Percentiles rank a stretch among this genome's conserved stretches.
Conservation (phyloP, 1,284 basidiomycete species). For the Cerioporus squamosus region DNA sequence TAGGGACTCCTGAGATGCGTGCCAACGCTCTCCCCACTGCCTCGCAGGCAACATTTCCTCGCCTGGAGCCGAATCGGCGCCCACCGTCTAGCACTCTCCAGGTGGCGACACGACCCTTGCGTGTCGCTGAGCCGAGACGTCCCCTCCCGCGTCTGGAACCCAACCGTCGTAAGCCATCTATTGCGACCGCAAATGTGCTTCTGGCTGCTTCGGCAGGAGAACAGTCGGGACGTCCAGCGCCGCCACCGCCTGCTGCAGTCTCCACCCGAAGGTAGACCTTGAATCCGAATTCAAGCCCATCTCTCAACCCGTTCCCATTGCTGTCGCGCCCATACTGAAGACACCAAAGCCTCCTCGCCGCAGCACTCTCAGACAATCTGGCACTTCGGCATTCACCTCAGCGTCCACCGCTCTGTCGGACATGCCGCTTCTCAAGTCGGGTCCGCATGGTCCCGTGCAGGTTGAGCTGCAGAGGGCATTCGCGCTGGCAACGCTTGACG, state of each 20-base stretch:
- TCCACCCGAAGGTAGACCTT: conserved; percentile 1
- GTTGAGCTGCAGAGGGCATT: neutral
- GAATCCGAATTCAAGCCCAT: conserved; percentile 1
- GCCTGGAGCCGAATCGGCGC: conserved; percentile 15
- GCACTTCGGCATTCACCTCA: conserved; percentile 7
- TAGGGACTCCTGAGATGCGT: neutral
- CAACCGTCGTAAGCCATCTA: conserved; percentile 20
- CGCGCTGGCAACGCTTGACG: neutral
- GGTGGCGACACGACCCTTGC: neutral
- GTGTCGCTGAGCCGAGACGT: too few relatives aligned
- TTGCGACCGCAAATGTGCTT: neutral
- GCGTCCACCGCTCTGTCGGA: conserved; percentile 11
- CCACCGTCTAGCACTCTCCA: conserved; percentile 8
- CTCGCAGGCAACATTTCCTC: neutral
- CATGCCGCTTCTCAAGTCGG: conserved; percentile 13
- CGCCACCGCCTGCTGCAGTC: neutral
- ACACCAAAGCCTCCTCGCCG: neutral
- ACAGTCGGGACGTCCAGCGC: neutral
- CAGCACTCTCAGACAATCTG: neutral
- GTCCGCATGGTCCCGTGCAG: neutral
- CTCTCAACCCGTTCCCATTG: neutral
- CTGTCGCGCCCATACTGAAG: neutral
- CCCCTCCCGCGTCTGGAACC: conserved; percentile 12
- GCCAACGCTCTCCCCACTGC: neutral
- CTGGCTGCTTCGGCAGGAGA: neutral